Percentiles rank a stretch among this genome's conserved stretches.
phyloP scores from a whole-genome alignment of 2,329 filamentous ascomycete genomes.

The Xylariaceae sp. region DNA sequence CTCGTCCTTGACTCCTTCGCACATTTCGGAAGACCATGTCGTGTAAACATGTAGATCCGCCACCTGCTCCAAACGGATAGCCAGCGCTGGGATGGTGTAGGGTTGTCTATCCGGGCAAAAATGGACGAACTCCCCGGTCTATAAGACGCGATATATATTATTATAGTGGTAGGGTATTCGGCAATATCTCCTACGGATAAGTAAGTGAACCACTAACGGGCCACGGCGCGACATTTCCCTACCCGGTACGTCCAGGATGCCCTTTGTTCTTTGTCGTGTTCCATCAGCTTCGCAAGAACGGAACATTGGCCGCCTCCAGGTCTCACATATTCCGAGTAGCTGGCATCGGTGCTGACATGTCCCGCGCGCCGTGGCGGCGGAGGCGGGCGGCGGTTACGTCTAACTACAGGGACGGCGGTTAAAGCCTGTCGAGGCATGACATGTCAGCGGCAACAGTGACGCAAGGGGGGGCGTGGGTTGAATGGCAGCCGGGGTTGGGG shows the following conservation, averaged over 20 bases:
- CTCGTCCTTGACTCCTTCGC: too few relatives aligned
- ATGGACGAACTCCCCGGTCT: too few relatives aligned
- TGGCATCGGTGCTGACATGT: conserved; percentile 19
- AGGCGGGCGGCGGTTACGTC: conserved; percentile 4
- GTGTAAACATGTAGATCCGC: too few relatives aligned
- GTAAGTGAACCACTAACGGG: not conserved
- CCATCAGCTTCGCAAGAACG: not conserved
- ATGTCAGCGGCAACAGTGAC: conserved; percentile 5
- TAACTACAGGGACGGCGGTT: not conserved
- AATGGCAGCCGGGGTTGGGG: not conserved
- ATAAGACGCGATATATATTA: too few relatives aligned
- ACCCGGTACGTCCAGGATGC: not conserved
- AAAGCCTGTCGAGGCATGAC: conserved; percentile 2
- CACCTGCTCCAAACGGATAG: too few relatives aligned
- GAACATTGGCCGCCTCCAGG: conserved; percentile 2
- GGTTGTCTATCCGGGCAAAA: too few relatives aligned
- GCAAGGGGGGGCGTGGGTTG: conserved; percentile 2
- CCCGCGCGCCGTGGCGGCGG: conserved; percentile 16
- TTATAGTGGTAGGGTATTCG: too few relatives aligned
- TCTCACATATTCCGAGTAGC: conserved; percentile 11
- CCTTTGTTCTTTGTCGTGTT: not conserved
- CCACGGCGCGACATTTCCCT: not conserved
- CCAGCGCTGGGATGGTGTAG: too few relatives aligned
- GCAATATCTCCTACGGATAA: too few relatives aligned
- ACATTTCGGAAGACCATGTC: too few relatives aligned